phyloP scores from a whole-genome alignment of 2,329 filamentous ascomycete genomes.

The Madurella mycetomatis region DNA sequence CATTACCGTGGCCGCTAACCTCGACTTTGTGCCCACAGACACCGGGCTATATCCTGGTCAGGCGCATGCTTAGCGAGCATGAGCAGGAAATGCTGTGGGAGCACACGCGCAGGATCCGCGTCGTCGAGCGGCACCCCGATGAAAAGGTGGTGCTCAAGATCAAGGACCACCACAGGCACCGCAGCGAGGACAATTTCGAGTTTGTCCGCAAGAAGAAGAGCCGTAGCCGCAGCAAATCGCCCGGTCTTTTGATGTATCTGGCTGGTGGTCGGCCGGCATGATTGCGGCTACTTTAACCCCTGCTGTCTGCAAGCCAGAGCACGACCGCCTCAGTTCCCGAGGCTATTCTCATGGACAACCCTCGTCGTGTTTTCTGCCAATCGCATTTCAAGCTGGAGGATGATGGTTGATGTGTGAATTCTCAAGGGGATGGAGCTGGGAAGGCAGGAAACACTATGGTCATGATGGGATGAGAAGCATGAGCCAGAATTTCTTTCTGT shows the following conservation, averaged over 20 bases:
- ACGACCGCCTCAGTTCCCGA: too few relatives aligned
- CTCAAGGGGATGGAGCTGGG: background rate
- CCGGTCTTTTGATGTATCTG: conserved; percentile 53
- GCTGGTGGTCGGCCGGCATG: conserved; percentile 47
- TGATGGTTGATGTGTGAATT: background rate
- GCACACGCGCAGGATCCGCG: conserved; percentile 61
- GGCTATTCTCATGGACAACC: background rate
- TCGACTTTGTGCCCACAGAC: conserved; percentile 43
- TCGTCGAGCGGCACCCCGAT: conserved; percentile 35
- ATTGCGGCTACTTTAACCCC: background rate
- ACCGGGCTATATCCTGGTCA: conserved; percentile 67
- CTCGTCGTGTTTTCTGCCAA: background rate
- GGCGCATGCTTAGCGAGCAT: conserved; percentile 65
- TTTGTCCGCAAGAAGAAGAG: conserved; percentile 57
- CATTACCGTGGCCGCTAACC: background rate
- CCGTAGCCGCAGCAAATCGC: conserved; percentile 53
- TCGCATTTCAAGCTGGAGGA: background rate
- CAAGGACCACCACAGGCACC: conserved; percentile 39
- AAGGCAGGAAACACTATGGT: background rate
- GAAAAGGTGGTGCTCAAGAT: conserved; percentile 43
- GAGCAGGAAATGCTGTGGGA: conserved; percentile 69
- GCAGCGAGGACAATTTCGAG: conserved; percentile 45
- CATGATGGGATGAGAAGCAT: conserved; percentile 10
- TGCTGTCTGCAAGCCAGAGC: background rate
- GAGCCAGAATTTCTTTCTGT: conserved; percentile 11